Base-by-base conservation (phyloP, 768 basidiomycete genomes). In the Macrolepiota fuliginosa region DNA sequence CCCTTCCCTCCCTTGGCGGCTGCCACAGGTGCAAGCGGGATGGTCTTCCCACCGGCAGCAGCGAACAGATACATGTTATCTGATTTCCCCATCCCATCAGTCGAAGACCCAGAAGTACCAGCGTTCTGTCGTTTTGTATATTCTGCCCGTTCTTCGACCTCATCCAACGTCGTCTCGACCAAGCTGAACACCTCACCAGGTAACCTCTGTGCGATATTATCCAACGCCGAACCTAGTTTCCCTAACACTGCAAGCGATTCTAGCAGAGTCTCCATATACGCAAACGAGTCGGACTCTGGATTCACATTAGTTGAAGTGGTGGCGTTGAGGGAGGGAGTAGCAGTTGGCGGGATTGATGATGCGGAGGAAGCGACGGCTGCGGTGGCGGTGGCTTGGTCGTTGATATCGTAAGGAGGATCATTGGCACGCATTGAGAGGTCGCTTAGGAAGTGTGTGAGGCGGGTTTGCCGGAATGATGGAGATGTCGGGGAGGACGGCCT, bases 171-270 rank as follows among this genome's bases (percentile, higher is more conserved):
- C 0, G 77, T 79, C 65, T 98, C 96, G 6, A 98, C 87, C 50
- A 99, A 76, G 7, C 84, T 74, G 71, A 88, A 96, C 22, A 98
- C 82, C 74, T 99, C 97, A 53, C 81, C 78, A 1, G 91, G 85
- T 2, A 97, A 76, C 54, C 95, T 85, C 71, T 98, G 95, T 4
- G 87, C 79, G 49, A 98, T 79, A 54, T 81, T 85, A 67, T 99
- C 97, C 15, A 98, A 77, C 4, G 88, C 92, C 58, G 77, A 85
- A 2, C 92, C 93, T 2, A 98, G 81, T 69, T 92, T 91, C 6
- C 96, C 96, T 13, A 99, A 79, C 1, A 94, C 89, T 13, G 94
- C 90, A 12, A 98, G 79, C n/a, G 95, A 91, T 73, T 98, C 97
- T 7, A 98, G 77, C 5, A 98, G 80, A 1, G 86, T 91, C 75